Conservation (phyloP, 768 basidiomycete genomes). For the Suillus brevipes region DNA sequence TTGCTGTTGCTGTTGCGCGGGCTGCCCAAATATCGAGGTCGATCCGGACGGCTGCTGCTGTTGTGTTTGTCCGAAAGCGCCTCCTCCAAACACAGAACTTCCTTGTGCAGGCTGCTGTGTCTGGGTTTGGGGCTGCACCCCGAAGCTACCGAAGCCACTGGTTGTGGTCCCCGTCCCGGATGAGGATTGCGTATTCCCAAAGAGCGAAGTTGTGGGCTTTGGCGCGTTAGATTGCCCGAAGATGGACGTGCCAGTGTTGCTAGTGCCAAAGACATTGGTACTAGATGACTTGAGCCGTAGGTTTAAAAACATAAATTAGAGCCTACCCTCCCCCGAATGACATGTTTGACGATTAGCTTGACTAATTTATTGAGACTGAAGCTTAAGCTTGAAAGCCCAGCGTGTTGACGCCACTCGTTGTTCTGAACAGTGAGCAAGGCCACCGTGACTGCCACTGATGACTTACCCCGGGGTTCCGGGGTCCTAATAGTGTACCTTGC, state of each 20-base stretch:
- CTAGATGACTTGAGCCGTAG: background rate
- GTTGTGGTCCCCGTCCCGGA: constrained; percentile 12
- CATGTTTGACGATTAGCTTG: background rate
- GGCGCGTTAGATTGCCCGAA: constrained; percentile 5
- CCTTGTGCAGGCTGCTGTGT: constrained; percentile 22
- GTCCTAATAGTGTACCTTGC: constrained; percentile 10
- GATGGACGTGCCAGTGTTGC: background rate
- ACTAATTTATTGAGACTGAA: background rate
- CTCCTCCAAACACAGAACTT: constrained; percentile 22
- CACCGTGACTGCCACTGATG: background rate
- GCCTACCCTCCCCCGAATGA: background rate
- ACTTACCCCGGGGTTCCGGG: background rate
- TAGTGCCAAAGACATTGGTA: constrained; percentile 3
- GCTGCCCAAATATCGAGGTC: constrained; percentile 28
- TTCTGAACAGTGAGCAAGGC: constrained; percentile 1
- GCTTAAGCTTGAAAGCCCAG: background rate
- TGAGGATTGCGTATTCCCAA: constrained; percentile 30
- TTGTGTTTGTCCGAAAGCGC: constrained; percentile 9
- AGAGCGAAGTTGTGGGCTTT: constrained; percentile 20
- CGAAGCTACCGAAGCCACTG: constrained; percentile 29
- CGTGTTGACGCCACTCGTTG: background rate
- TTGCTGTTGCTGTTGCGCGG: constrained; percentile 21
- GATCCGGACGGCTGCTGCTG: constrained; percentile 30
- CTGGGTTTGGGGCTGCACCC: constrained; percentile 33
- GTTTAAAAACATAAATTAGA: background rate